Evolutionary conservation across 2,329 filamentous ascomycete genomes (phyloP), one percentile per base, ranked within the genome.

Genomic region (Aspergillus sp.): DNA sequence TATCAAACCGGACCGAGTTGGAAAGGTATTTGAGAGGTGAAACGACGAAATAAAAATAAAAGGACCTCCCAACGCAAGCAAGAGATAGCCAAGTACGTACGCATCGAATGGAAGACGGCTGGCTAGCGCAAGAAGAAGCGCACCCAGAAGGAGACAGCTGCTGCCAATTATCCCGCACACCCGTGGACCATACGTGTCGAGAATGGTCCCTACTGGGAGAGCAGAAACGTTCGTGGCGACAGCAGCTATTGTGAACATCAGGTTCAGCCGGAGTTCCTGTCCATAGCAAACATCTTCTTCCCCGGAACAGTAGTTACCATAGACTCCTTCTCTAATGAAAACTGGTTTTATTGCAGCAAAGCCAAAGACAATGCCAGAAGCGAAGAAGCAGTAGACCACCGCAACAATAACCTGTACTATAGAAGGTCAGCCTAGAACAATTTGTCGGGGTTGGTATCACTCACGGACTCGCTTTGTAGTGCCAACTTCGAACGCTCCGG

Each of bases 211-310:
- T 11, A 96, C 88, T 2, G 93, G 91, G 7, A 97, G 83, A 13
- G 93, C 93, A 46, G 88, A 91, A 13, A 96, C 90, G 71, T 97
- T 97, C 45, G 93, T 96, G 7, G 87, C 90, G 9, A 96, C 92
- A 15, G 92, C 93, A 13, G 93, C 93, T 46, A 93, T 85, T 6
- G 92, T 96, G 81, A 97, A 97, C 91, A 96, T 96, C 67, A 97
- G 81, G 75, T 97, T 97, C 60, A 97, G 84, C 62, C 82, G 74
- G 58, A 87, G 74, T 67, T 86, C 84, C 69, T 89, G 87, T 63
- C 82, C 80, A 63, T 83, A 85, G 71, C 87, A 89, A 19, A 85
- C 80, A 60, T 80, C 78, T 1, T 86, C 83, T 52, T 84, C 75
- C 57, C 79, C 64, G 7, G 82, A 84, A 71, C 91, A 95, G 38